A percentile compares a stretch with the other conserved stretches of the same genome.
These are phyloP conservation scores for Zhuliangozyma parablackwelliae DNA, from an alignment of 1,139 yeast species.

Conservation along the genomic window DNA sequence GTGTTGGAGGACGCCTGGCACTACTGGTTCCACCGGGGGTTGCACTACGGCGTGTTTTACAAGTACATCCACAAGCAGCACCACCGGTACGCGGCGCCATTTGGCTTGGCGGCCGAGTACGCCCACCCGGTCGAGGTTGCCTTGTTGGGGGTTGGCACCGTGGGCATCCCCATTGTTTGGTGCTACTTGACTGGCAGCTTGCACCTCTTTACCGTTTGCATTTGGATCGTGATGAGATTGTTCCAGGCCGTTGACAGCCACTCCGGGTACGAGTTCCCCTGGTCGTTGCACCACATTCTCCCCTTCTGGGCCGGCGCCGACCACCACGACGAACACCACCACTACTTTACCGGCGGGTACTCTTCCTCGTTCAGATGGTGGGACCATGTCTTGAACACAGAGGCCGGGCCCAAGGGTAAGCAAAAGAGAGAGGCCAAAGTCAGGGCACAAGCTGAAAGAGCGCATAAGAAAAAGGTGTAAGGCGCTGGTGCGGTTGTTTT, in stretches of 20 bases:
- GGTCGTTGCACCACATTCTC: constrained; percentile 42
- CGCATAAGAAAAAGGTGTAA: constrained; percentile 7
- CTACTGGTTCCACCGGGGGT: constrained; percentile 85
- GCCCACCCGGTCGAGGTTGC: constrained; percentile 94
- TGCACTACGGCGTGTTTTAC: constrained; percentile 83
- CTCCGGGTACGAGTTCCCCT: constrained; percentile 47
- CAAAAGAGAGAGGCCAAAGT: constrained; percentile 32
- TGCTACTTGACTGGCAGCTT: constrained; percentile 33
- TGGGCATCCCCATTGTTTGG: constrained; percentile 70
- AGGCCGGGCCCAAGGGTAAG: constrained; percentile 43
- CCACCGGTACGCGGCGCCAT: constrained; percentile 95
- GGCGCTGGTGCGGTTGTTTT: not conserved
- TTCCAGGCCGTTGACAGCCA: constrained; percentile 48
- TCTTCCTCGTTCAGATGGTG: constrained; percentile 47
- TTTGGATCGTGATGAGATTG: constrained; percentile 42
- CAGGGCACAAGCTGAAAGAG: constrained; percentile 29
- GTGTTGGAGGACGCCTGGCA: constrained; percentile 93
- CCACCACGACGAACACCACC: constrained; percentile 48
- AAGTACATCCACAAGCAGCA: constrained; percentile 93
- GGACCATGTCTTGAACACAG: constrained; percentile 39
- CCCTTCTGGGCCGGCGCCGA: constrained; percentile 53
- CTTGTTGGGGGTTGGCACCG: constrained; percentile 88
- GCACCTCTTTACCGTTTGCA: constrained; percentile 41
- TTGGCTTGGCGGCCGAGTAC: constrained; percentile 93
- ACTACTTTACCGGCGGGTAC: constrained; percentile 43